Evolutionary conservation across 306 rosid species (phyloP).

Genomic region (Pueraria montana): DNA sequence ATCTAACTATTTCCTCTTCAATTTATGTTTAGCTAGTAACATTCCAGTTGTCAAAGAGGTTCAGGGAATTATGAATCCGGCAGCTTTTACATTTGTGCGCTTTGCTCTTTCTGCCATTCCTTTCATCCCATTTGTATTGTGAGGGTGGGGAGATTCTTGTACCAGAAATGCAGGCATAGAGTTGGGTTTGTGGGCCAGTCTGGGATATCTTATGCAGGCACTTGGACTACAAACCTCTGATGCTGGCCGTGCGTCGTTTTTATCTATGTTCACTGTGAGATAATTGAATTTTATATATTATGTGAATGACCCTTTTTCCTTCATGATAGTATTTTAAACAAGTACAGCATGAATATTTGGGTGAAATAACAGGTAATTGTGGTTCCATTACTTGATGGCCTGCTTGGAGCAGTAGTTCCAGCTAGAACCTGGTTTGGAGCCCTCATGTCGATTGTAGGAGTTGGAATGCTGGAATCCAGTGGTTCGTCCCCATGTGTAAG

Average conservation of each 20-base stretch:
- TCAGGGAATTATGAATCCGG: slow-evolving; percentile 74
- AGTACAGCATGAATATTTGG: slow-evolving; percentile 39
- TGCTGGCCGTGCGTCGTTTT: slow-evolving; percentile 81
- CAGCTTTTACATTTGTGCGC: slow-evolving; percentile 77
- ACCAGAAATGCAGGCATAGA: slow-evolving; percentile 80
- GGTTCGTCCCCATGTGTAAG: slow-evolving; percentile 81
- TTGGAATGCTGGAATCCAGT: slow-evolving; percentile 81
- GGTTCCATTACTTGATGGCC: slow-evolving; percentile 87
- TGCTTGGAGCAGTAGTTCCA: slow-evolving; percentile 75
- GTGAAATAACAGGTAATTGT: slow-evolving; percentile 68
- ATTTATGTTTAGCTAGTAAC: slow-evolving; percentile 68
- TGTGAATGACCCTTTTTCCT: slow-evolving; percentile 17
- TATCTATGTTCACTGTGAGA: slow-evolving; percentile 75
- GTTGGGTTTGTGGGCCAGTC: slow-evolving; percentile 86
- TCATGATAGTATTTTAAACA: slow-evolving; percentile 44
- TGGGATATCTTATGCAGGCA: slow-evolving; percentile 86
- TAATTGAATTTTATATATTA: not conserved
- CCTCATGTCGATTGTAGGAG: slow-evolving; percentile 70
- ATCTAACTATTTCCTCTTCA: slow-evolving; percentile 6
- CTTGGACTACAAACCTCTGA: slow-evolving; percentile 80
- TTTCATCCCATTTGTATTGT: slow-evolving; percentile 71
- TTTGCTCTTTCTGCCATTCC: slow-evolving; percentile 71
- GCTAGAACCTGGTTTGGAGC: slow-evolving; percentile 84
- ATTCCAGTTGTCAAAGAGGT: slow-evolving; percentile 83
- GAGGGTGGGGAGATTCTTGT: slow-evolving; percentile 55